phyloP scores from a whole-genome alignment of 179 eudicot genomes.

The Beta macrorhiza region DNA sequence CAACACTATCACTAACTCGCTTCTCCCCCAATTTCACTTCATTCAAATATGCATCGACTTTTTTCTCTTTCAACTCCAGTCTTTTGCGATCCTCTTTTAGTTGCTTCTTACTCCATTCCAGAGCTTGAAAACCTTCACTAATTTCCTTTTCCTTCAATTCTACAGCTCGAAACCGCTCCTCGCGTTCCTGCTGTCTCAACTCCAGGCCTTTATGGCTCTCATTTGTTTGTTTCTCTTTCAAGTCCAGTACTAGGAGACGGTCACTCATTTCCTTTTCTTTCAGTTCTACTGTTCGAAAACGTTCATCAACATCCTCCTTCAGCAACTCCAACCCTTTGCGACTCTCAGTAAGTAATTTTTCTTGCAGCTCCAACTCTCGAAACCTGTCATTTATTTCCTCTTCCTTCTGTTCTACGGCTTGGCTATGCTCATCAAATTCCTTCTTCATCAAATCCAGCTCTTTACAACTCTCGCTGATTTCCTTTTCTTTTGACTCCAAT shows the following conservation, averaged over 20 bases:
- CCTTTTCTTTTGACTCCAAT: conserved; percentile 7
- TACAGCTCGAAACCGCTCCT: not conserved
- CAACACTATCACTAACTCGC: not conserved
- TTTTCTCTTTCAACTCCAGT: conserved; percentile 5
- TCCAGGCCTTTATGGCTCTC: not conserved
- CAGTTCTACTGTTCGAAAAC: not conserved
- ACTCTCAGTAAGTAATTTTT: conserved; percentile 12
- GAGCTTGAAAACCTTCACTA: not conserved
- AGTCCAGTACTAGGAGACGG: not conserved
- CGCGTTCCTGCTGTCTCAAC: conserved; percentile 1
- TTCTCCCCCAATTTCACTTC: conserved; percentile 16
- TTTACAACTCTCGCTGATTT: not conserved
- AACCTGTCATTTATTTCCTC: not conserved
- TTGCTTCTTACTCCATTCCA: conserved; percentile 10
- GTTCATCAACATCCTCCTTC: conserved; percentile 6
- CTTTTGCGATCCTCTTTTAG: not conserved
- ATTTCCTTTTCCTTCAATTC: conserved; percentile 23
- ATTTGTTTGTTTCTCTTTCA: not conserved
- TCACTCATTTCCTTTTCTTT: conserved; percentile 20
- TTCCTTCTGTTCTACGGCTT: not conserved
- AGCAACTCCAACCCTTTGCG: conserved; percentile 6
- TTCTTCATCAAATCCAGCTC: not conserved
- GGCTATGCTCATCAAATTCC: not conserved
- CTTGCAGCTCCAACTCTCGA: not conserved
- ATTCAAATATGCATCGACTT: not conserved